phyloP scores from a whole-genome alignment of 768 basidiomycete species.

The Boletus fagicola region DNA sequence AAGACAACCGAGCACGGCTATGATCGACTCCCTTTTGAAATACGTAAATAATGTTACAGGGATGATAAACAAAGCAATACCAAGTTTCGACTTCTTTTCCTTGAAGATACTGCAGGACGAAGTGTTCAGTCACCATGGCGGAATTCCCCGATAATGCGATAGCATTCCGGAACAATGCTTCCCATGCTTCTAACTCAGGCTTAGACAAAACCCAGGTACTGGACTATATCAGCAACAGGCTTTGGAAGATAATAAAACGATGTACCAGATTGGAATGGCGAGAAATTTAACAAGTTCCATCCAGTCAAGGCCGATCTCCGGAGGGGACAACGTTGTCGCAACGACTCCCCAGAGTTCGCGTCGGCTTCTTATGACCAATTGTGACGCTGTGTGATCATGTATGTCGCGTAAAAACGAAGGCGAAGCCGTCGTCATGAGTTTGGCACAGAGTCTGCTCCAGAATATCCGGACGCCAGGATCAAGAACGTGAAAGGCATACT shows the following conservation, averaged over 20 bases:
- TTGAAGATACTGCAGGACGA: constrained; percentile 15
- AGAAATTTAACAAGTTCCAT: constrained; percentile 45
- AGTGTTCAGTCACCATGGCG: constrained; percentile 9
- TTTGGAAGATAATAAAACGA: neutral
- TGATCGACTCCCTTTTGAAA: constrained; percentile 21
- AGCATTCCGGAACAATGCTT: constrained; percentile 34
- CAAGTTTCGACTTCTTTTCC: constrained; percentile 20
- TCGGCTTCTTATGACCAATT: constrained; percentile 15
- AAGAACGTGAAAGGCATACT: constrained; percentile 40
- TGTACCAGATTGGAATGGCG: constrained; percentile 48
- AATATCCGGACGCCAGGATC: constrained; percentile 37
- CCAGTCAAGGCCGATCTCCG: constrained; percentile 34
- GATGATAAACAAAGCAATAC: constrained; percentile 10
- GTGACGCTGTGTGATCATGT: constrained; percentile 28
- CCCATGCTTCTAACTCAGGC: constrained; percentile 45
- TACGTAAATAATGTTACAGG: constrained; percentile 8
- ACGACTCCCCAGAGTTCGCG: constrained; percentile 50
- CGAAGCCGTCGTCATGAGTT: constrained; percentile 43
- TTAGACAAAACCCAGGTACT: constrained; percentile 49
- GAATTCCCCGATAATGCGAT: constrained; percentile 21
- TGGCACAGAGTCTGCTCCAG: constrained; percentile 52
- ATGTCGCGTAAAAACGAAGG: constrained; percentile 40
- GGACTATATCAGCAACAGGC: constrained; percentile 1
- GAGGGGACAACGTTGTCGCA: constrained; percentile 34
- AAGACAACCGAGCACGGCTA: constrained; percentile 19